phyloP scores from a whole-genome alignment of 305 asterid genomes.

The Andrographis paniculata region DNA sequence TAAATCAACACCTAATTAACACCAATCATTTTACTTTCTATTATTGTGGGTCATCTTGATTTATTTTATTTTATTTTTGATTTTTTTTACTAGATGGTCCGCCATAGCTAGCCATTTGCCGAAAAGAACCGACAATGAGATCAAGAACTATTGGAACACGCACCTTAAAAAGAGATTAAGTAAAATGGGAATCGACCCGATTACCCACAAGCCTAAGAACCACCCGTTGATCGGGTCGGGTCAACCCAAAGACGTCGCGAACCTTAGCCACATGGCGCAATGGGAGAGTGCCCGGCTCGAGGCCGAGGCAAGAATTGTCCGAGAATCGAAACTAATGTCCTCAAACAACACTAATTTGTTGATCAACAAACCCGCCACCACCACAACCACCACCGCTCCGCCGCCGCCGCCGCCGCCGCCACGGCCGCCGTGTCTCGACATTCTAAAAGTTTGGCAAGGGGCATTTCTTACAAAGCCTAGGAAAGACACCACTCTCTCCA shows the following conservation, averaged over 20 bases:
- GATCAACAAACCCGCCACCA: not conserved
- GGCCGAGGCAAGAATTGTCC: constrained; percentile 32
- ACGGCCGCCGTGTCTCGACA: constrained; percentile 37
- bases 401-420: constrained; percentile 6
- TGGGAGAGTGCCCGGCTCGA: constrained; percentile 44
- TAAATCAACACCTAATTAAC: too few species aligned
- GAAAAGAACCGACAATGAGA: constrained; percentile 36
- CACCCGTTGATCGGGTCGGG: constrained; percentile 16
- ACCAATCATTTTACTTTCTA: too few species aligned
- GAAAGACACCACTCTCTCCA: not conserved
- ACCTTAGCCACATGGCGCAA: constrained; percentile 43
- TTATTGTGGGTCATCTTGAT: not conserved
- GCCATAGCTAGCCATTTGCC: constrained; percentile 32
- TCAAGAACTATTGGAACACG: constrained; percentile 40
- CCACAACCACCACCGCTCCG: not conserved
- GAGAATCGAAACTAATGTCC: constrained; percentile 19
- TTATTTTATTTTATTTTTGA: not conserved
- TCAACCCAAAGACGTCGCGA: constrained; percentile 28
- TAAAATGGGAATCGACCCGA: constrained; percentile 35
- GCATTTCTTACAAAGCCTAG: constrained; percentile 20
- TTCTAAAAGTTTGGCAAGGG: constrained; percentile 39
- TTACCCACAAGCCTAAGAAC: constrained; percentile 30
- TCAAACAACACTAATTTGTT: not conserved
- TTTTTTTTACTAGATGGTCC: constrained; percentile 25
- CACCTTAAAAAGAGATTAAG: constrained; percentile 28